Base-by-base conservation (phyloP, 176 grass and related monocot genomes). In the Cocos nucifera region DNA sequence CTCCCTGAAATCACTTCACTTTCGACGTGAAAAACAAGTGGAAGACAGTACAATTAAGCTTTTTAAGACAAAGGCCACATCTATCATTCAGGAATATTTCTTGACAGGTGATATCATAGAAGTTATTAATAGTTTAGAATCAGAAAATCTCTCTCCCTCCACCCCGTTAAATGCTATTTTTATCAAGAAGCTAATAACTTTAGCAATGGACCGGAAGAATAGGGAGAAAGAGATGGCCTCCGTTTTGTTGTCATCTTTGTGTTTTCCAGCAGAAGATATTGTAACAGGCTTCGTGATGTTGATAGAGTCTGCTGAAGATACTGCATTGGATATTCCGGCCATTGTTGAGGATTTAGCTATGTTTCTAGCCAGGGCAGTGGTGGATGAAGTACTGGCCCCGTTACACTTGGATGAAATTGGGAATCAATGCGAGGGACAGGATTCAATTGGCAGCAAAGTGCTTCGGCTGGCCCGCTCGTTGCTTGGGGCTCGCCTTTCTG, bases 141-240 rank as follows among this genome's bases (percentile, higher is more conserved):
- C 65, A 15, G 74, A 78, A 70, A 86, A 86, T 70, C 48, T 28
- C 44, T 27, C 78, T 12, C 78, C 69, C 29, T 53, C 54, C 18
- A 23, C 73, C 49, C 17, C 51, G 79, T 51, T 76, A 73, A 93
- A 84, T 2, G 70, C 84, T 49, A 78, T 87, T 48, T 88, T 93
- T 58, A 66, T 88, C 32, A 76, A 88, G 71, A 78, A 68, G 49
- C 71, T 93, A 17, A 53, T 93, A 21, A 85, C 69, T 28, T 53
- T 79, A 0, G 80, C 84, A 4, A 93, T 93, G 88, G 88, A 93
- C 66, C 69, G 83, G 52, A 93, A 87, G 77, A 87, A 74, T 73
- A 78, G 81, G 35, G 83, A 83, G 72, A 87, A 83, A 67, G 88
- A 93, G 22, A 93, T 84, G 80, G 73, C 74, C 1, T 93, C 88